A percentile compares a stretch with the other conserved stretches of the same genome.
Conservation (phyloP, 179 eudicot species). For the Dionaea muscipula region DNA sequence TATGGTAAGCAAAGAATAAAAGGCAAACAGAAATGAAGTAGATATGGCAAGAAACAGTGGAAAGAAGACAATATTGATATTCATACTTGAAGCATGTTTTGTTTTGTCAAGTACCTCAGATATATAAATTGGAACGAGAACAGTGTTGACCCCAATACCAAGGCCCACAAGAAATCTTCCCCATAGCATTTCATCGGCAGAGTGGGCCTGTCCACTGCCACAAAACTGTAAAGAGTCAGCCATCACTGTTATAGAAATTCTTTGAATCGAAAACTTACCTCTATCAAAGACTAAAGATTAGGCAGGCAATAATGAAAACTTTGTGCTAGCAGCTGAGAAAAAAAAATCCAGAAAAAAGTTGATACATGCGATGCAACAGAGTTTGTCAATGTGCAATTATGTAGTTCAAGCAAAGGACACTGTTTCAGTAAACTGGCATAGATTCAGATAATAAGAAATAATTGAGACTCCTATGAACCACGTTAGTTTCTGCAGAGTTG, state of each 20-base stretch:
- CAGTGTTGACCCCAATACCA: constrained; percentile 84
- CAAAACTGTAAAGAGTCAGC: constrained; percentile 7
- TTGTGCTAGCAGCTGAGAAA: no score
- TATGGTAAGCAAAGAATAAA: background rate
- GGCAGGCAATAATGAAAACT: no score
- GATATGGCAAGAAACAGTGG: background rate
- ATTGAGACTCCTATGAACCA: no score
- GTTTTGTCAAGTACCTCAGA: constrained; percentile 46
- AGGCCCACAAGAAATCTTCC: constrained; percentile 87
- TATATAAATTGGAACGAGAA: constrained; percentile 70
- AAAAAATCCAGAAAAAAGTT: no score
- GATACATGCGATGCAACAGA: no score
- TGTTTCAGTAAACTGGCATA: no score
- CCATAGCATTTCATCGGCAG: constrained; percentile 51
- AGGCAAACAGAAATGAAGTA: background rate
- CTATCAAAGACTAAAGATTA: no score
- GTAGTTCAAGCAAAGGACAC: no score
- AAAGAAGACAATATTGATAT: background rate
- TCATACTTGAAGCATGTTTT: background rate
- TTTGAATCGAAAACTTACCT: background rate
- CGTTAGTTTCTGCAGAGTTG: no score
- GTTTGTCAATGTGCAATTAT: no score
- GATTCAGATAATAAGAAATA: no score
- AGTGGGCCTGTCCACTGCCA: constrained; percentile 74
- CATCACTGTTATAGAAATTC: background rate